Evolutionary conservation across 139 green algal species (phyloP).

Genomic region (Bryopsis sp.): DNA sequence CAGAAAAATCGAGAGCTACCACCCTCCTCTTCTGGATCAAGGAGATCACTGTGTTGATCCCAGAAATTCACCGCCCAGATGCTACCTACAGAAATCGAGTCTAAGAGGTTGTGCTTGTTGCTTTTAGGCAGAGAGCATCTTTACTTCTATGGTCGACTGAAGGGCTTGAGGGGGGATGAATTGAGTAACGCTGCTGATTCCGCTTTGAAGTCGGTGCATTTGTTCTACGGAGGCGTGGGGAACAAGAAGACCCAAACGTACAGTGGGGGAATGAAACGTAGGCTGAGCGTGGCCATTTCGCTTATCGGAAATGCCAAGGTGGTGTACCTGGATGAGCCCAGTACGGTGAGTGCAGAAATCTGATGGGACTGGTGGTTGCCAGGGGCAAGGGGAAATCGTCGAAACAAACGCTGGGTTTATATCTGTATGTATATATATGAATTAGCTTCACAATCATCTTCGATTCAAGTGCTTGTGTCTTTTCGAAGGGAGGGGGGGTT

Average conservation of each 20-base stretch:
- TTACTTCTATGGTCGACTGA: conserved; percentile 62
- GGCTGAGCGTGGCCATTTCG: conserved; percentile 51
- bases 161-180: conserved; percentile 34
- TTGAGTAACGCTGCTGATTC: conserved; percentile 33
- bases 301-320: conserved; percentile 37
- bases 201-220: conserved; percentile 39
- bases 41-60: too few species aligned
- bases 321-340: conserved; percentile 22
- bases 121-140: conserved; percentile 59
- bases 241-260: conserved; percentile 12
- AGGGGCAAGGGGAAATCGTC: too few species aligned
- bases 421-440: neutral
- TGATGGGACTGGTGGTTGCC: too few species aligned
- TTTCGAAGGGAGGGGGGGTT: neutral
- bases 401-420: too few species aligned
- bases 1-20: too few species aligned
- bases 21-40: too few species aligned
- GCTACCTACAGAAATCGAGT: too few species aligned
- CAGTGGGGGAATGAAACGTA: conserved; percentile 44
- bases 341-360: conserved; percentile 2
- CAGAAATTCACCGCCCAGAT: too few species aligned
- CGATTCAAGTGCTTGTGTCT: neutral
- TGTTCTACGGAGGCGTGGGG: conserved; percentile 23
- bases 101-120: neutral
- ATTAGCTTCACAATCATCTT: neutral